Percentiles rank a stretch among this genome's conserved stretches.
Evolutionary conservation across 2,329 filamentous ascomycete species (phyloP).

Genomic region (Cercospora berteroae): DNA sequence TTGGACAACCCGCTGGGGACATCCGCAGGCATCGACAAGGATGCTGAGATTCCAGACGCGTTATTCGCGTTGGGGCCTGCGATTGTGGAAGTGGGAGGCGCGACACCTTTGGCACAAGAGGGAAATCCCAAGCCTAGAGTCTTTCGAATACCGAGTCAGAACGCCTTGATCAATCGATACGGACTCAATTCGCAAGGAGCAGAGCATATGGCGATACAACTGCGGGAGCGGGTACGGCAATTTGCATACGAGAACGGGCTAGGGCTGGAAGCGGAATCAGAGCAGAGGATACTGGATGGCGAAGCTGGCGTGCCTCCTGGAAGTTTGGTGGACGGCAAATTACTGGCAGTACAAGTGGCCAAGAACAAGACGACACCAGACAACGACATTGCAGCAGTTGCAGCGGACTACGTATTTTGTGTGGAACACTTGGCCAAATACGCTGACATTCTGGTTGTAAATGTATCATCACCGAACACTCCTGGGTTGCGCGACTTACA

Average conservation of each 20-base stretch:
- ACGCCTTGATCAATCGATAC: conserved; percentile 92
- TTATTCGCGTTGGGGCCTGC: conserved; percentile 81
- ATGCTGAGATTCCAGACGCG: conserved; percentile 81
- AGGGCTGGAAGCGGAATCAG: conserved; percentile 60
- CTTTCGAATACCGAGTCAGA: conserved; percentile 78
- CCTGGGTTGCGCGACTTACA: conserved; percentile 86
- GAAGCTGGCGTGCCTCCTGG: conserved; percentile 75
- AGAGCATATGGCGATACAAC: conserved; percentile 75
- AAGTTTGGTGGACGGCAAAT: conserved; percentile 69
- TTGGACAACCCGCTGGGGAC: conserved; percentile 88
- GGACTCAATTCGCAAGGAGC: conserved; percentile 90
- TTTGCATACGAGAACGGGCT: conserved; percentile 72
- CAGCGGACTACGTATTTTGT: conserved; percentile 80
- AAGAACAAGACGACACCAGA: conserved; percentile 96
- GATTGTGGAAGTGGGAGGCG: conserved; percentile 88
- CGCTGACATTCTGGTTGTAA: conserved; percentile 95
- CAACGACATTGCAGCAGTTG: conserved; percentile 76
- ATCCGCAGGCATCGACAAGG: conserved; percentile 93
- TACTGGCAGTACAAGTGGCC: conserved; percentile 87
- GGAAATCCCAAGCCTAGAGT: conserved; percentile 87
- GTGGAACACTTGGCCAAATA: conserved; percentile 80
- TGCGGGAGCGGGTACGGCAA: conserved; percentile 73
- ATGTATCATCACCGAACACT: conserved; percentile 95
- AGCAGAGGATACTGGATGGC: conserved; percentile 73
- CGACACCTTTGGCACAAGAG: conserved; percentile 79